Percentiles rank a stretch among this genome's conserved stretches.
phyloP scores from a whole-genome alignment of 1,139 yeast species.

The Yamadazyma triangularis region DNA sequence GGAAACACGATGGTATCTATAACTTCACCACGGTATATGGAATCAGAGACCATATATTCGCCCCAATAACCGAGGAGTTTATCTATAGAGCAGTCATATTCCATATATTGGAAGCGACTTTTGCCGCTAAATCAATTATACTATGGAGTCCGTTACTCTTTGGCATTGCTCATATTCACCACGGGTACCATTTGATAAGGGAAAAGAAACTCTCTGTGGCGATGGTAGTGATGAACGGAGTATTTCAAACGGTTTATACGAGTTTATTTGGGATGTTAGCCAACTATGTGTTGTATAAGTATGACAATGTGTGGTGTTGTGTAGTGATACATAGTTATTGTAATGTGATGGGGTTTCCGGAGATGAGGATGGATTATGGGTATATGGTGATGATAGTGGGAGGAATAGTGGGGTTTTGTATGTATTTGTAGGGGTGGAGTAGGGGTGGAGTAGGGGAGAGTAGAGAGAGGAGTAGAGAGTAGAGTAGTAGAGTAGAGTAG shows the following conservation, averaged over 20 bases:
- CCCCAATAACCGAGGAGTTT: conserved; percentile 86
- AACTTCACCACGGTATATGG: conserved; percentile 42
- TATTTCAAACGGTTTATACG: conserved; percentile 68
- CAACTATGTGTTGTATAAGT: conserved; percentile 52
- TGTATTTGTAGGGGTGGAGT: no score
- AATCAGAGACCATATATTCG: conserved; percentile 64
- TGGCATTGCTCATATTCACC: conserved; percentile 92
- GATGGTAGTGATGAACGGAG: conserved; percentile 5
- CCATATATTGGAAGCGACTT: conserved; percentile 26
- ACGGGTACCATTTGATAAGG: conserved; percentile 51
- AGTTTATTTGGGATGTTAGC: conserved; percentile 77
- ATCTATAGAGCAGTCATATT: conserved; percentile 66
- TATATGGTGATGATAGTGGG: no score
- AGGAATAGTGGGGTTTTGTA: no score
- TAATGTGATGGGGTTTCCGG: conserved; percentile 78
- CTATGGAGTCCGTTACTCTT: conserved; percentile 64
- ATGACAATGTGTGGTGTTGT: conserved; percentile 57
- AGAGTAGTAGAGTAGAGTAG: no score
- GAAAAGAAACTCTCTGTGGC: conserved; percentile 2
- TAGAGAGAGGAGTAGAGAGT: no score
- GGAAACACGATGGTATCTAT: conserved; percentile 14
- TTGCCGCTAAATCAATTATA: conserved; percentile 21
- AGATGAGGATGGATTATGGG: conserved; percentile 19
- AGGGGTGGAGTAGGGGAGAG: no score
- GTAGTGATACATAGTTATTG: conserved; percentile 68